Evolutionary conservation across 75 land plant genomes (phyloP).

Genomic region (Selaginella moellendorffii): DNA sequence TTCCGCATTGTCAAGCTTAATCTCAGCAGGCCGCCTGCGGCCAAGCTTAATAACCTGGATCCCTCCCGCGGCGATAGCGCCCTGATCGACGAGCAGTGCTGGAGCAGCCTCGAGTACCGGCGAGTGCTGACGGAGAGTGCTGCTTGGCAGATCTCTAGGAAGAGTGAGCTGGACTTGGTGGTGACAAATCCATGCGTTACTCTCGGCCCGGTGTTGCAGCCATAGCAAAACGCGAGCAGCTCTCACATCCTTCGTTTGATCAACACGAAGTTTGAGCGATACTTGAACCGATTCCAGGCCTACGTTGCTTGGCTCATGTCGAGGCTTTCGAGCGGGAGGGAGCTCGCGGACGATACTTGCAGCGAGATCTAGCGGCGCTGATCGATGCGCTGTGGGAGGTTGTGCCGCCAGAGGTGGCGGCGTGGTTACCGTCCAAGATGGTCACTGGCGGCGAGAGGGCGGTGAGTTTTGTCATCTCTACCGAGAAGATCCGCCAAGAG

Average conservation of each 20-base stretch:
- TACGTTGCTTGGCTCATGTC: background rate
- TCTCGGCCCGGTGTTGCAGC: background rate
- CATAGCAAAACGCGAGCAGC: background rate
- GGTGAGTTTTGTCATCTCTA: background rate
- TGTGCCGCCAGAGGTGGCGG: no score
- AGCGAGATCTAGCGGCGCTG: no score
- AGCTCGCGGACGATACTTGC: background rate
- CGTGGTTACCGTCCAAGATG: no score
- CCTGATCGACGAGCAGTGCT: background rate
- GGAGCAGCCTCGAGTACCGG: background rate
- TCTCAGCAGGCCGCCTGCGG: no score
- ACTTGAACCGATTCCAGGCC: background rate
- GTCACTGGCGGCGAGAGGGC: no score
- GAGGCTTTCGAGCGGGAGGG: background rate
- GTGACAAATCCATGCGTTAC: no score
- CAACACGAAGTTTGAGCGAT: background rate
- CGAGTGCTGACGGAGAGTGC: background rate
- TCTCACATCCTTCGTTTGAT: background rate
- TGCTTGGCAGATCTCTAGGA: background rate
- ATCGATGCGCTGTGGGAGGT: no score
- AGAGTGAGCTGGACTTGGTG: background rate
- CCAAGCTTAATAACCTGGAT: background rate
- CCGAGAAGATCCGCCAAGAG: background rate
- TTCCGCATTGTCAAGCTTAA: no score
- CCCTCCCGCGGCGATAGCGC: no score